Conservation (phyloP, 306 rosid genomes). For the Oemleria cerasiformis region DNA sequence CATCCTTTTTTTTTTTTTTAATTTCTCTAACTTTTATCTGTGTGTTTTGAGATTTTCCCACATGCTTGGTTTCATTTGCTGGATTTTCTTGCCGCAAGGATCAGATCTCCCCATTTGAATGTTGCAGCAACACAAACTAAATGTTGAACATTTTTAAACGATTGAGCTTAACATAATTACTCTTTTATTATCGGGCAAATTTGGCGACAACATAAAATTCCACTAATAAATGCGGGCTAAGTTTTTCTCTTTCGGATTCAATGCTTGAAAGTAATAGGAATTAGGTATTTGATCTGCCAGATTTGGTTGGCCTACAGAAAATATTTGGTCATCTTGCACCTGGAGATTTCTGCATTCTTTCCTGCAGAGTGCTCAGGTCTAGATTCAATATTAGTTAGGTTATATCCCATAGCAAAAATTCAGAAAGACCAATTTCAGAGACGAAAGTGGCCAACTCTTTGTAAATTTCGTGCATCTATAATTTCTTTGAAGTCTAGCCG, state of each 20-base stretch:
- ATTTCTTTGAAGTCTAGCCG: too few relatives aligned
- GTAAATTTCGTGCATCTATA: neutral
- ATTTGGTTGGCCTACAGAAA: neutral
- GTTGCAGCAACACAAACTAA: neutral
- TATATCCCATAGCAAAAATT: conserved; percentile 2
- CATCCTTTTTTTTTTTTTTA: neutral
- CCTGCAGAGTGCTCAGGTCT: neutral
- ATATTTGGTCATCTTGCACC: conserved; percentile 17
- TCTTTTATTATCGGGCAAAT: neutral
- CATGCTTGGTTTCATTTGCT: conserved; percentile 10
- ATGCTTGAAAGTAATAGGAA: neutral
- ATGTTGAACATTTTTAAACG: neutral
- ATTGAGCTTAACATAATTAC: too few relatives aligned
- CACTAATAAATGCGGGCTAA: neutral
- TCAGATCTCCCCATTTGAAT: neutral
- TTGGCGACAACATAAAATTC: neutral
- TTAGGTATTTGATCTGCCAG: conserved; percentile 2
- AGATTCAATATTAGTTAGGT: conserved; percentile 4
- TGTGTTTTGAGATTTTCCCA: conserved; percentile 6
- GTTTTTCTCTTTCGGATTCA: neutral
- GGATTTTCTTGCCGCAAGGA: neutral
- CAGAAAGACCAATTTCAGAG: neutral
- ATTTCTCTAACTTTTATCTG: neutral
- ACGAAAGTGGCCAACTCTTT: neutral
- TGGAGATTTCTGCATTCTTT: conserved; percentile 3